These are phyloP conservation scores for Chalciporus chontae DNA, from an alignment of 768 basidiomycete species.

Conservation along the genomic window DNA sequence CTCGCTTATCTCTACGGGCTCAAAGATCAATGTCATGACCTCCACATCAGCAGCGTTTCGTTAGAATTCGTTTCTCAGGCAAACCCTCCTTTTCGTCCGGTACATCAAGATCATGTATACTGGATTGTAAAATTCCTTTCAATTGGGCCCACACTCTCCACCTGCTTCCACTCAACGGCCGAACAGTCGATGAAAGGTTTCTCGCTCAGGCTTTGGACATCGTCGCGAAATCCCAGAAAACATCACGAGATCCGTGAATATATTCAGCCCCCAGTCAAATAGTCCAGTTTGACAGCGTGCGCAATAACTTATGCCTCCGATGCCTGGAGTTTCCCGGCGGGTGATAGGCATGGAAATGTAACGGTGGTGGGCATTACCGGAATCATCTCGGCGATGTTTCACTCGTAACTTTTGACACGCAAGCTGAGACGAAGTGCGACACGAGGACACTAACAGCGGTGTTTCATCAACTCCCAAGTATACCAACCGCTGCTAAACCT, in stretches of 20 bases:
- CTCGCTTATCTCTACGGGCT: conserved; percentile 9
- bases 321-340: conserved; percentile 12
- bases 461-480: no score
- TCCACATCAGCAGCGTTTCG: conserved; percentile 5
- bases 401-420: conserved; percentile 4
- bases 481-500: no score
- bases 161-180: conserved; percentile 12
- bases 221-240: conserved; percentile 6
- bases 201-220: conserved; percentile 27
- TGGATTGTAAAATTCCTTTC: conserved; percentile 5
- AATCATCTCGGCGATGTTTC: conserved; percentile 8
- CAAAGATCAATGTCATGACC: conserved; percentile 8
- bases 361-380: conserved; percentile 10
- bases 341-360: conserved; percentile 3
- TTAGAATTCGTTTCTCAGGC: conserved; percentile 24
- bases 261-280: conserved; percentile 10
- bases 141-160: conserved; percentile 11
- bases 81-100: conserved; percentile 13
- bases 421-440: conserved; percentile 6
- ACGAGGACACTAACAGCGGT: no score
- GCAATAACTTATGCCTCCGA: conserved; percentile 9
- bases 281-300: conserved; percentile 24
- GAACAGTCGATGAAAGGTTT: neutral
- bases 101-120: conserved; percentile 28
- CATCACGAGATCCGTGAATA: neutral